Evolutionary conservation across 2,329 filamentous ascomycete species (phyloP).

Genomic region (Pseudocercospora macadamiae): DNA sequence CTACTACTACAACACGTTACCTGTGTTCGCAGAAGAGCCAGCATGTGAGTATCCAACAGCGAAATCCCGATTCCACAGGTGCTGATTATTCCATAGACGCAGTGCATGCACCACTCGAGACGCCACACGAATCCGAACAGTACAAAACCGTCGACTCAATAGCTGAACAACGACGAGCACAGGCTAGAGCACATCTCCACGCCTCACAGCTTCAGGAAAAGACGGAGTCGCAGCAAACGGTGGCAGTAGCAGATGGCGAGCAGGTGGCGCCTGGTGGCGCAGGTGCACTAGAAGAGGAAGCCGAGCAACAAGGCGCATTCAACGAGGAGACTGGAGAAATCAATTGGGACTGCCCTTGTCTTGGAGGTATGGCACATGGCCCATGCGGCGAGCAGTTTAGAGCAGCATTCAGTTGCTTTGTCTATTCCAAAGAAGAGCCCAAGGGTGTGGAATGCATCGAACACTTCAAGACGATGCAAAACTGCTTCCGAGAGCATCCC

Average conservation of each 20-base stretch:
- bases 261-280: slow-evolving; percentile 41
- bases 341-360: slow-evolving; percentile 98
- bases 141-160: slow-evolving; percentile 51
- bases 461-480: slow-evolving; percentile 80
- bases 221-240: slow-evolving; percentile 14
- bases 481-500: slow-evolving; percentile 90
- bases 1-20: slow-evolving; percentile 94
- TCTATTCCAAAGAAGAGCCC: slow-evolving; percentile 90
- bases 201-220: slow-evolving; percentile 19
- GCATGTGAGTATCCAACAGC: slow-evolving; percentile 59
- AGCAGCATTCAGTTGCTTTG: slow-evolving; percentile 95
- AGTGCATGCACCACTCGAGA: slow-evolving; percentile 42
- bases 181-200: slow-evolving; percentile 27
- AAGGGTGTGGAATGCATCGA: slow-evolving; percentile 59
- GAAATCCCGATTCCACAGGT: background rate
- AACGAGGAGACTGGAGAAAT: slow-evolving; percentile 99
- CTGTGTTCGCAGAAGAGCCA: slow-evolving; percentile 82
- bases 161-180: slow-evolving; percentile 45
- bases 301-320: slow-evolving; percentile 86
- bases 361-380: slow-evolving; percentile 95
- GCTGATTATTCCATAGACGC: slow-evolving; percentile 31
- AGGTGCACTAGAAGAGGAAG: slow-evolving; percentile 74
- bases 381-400: slow-evolving; percentile 96
- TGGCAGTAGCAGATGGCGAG: slow-evolving; percentile 28
- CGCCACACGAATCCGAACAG: slow-evolving; percentile 45